phyloP scores from a whole-genome alignment of 805 yeast species.

The Isabelozyma pseudorhagii region DNA sequence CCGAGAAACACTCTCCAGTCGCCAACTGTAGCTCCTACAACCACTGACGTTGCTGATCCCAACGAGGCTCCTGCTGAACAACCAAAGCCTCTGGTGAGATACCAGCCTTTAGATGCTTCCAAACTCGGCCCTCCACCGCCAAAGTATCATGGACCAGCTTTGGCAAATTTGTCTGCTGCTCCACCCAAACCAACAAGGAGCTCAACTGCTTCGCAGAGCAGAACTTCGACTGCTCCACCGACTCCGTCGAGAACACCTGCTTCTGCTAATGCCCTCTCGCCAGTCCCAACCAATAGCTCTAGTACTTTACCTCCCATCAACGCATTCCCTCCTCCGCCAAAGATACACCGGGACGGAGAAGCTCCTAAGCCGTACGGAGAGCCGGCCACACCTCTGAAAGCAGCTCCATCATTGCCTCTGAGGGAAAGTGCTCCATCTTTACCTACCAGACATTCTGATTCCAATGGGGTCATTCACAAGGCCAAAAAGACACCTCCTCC shows the following conservation, averaged over 20 bases:
- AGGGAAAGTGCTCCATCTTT: not conserved
- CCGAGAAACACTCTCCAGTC: not conserved
- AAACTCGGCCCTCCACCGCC: constrained; percentile 50
- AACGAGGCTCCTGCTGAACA: constrained; percentile 4
- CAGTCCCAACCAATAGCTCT: constrained; percentile 1
- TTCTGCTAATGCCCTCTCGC: constrained; percentile 1
- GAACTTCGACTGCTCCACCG: constrained; percentile 6
- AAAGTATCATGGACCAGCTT: constrained; percentile 13
- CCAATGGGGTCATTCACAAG: constrained; percentile 9
- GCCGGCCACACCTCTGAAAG: not conserved
- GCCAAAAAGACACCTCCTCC: constrained; percentile 39
- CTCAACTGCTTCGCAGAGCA: not conserved
- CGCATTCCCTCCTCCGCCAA: constrained; percentile 14
- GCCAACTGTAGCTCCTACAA: not conserved
- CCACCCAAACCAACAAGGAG: constrained; percentile 7
- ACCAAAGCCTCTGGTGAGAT: not conserved
- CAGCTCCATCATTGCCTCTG: not conserved
- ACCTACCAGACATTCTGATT: constrained; percentile 1
- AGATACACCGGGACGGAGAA: constrained; percentile 4
- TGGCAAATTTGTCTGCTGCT: not conserved
- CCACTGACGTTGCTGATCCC: constrained; percentile 8
- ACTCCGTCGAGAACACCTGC: not conserved
- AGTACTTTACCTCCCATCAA: constrained; percentile 2
- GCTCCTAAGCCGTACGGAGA: not conserved
- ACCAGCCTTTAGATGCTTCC: constrained; percentile 29